Evolutionary conservation across 768 basidiomycete genomes (phyloP).

Genomic region (Phallus indusiatus): DNA sequence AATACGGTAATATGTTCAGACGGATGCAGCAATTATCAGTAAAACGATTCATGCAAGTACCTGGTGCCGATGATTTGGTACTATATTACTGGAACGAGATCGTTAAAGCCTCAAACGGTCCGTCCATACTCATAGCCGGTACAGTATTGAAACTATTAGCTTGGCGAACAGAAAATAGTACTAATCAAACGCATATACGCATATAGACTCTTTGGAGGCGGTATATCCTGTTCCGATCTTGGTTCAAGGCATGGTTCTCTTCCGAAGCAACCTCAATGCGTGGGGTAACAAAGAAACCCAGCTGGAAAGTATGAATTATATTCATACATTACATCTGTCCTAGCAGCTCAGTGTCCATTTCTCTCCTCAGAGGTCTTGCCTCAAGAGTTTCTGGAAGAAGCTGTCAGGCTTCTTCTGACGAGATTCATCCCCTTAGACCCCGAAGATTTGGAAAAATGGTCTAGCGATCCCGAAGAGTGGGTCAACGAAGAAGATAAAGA

Average conservation of each 20-base stretch:
- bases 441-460: slow-evolving; percentile 74
- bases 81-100: slow-evolving; percentile 79
- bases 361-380: slow-evolving; percentile 40
- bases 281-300: slow-evolving; percentile 56
- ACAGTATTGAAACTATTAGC: too few species aligned
- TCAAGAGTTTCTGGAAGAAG: slow-evolving; percentile 61
- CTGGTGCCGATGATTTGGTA: slow-evolving; percentile 55
- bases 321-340: slow-evolving; percentile 1
- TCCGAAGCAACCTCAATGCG: slow-evolving; percentile 71
- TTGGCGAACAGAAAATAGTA: background rate
- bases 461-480: slow-evolving; percentile 91
- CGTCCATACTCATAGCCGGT: slow-evolving; percentile 51
- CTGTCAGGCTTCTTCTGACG: slow-evolving; percentile 67
- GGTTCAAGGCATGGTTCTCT: slow-evolving; percentile 78
- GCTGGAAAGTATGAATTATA: background rate
- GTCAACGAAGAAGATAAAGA: slow-evolving; percentile 83
- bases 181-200: background rate
- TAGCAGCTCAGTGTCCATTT: slow-evolving; percentile 7
- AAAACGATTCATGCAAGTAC: slow-evolving; percentile 51
- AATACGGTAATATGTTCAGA: slow-evolving; percentile 76
- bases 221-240: slow-evolving; percentile 71
- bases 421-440: slow-evolving; percentile 80
- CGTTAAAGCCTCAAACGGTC: slow-evolving; percentile 52
- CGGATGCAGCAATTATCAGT: slow-evolving; percentile 56
- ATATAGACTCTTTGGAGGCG: slow-evolving; percentile 53